phyloP scores from a whole-genome alignment of 805 yeast genomes.

The Torulaspora indica region DNA sequence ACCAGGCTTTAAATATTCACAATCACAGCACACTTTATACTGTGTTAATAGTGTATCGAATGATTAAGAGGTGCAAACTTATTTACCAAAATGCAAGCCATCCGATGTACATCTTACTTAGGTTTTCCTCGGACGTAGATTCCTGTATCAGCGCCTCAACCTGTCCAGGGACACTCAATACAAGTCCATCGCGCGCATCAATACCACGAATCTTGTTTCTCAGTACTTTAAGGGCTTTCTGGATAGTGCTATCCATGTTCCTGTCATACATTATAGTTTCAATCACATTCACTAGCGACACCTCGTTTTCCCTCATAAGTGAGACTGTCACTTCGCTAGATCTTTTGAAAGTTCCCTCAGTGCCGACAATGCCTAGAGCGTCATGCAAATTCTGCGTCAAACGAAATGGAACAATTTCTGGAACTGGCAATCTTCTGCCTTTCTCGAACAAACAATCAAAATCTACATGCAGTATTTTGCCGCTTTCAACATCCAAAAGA shows the following conservation, averaged over 20 bases:
- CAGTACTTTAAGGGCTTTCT: constrained; percentile 64
- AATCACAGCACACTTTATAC: not conserved
- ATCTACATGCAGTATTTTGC: constrained; percentile 87
- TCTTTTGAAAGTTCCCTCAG: constrained; percentile 83
- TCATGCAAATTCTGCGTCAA: constrained; percentile 83
- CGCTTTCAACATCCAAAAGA: constrained; percentile 63
- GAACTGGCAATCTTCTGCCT: constrained; percentile 63
- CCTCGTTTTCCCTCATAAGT: constrained; percentile 71
- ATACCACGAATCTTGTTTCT: constrained; percentile 81
- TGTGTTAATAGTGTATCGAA: too few species aligned
- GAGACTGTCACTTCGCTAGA: constrained; percentile 79
- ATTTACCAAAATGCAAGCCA: constrained; percentile 72
- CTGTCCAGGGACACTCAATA: constrained; percentile 88
- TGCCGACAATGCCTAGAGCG: constrained; percentile 82
- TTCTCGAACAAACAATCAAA: constrained; percentile 95
- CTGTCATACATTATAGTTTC: constrained; percentile 86
- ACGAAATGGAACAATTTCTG: constrained; percentile 93
- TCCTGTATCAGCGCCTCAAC: constrained; percentile 84
- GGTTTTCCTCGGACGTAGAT: constrained; percentile 64
- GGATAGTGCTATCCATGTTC: constrained; percentile 51
- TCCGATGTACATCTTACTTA: constrained; percentile 88
- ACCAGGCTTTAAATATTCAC: not conserved
- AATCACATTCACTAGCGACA: constrained; percentile 78
- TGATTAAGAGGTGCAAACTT: too few species aligned
- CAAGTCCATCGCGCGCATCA: constrained; percentile 72